Percentiles rank a stretch among this genome's conserved stretches.
Evolutionary conservation across 495 filamentous ascomycete species (phyloP).

Genomic region (Daldinia grandis): DNA sequence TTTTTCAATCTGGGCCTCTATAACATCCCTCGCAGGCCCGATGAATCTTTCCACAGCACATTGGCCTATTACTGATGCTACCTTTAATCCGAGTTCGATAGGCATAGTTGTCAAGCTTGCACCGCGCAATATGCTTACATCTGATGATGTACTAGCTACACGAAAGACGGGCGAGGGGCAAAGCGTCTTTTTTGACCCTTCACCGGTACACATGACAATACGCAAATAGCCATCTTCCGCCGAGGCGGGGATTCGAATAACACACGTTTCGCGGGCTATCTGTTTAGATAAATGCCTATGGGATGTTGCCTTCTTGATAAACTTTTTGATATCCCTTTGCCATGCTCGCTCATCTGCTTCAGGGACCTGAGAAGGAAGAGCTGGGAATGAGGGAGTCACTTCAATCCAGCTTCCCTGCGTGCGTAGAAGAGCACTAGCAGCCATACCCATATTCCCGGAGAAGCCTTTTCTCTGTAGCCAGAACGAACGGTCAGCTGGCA

Average conservation of each 20-base stretch:
- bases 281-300: conserved; percentile 56
- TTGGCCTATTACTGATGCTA: conserved; percentile 61
- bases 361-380: conserved; percentile 55
- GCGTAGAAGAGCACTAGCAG: conserved; percentile 65
- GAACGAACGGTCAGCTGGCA: conserved; percentile 66
- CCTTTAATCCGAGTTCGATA: conserved; percentile 68
- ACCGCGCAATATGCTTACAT: conserved; percentile 66
- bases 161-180: conserved; percentile 72
- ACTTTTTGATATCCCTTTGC: conserved; percentile 71
- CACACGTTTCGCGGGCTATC: conserved; percentile 64
- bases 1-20: conserved; percentile 49
- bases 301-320: conserved; percentile 58
- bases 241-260: conserved; percentile 68
- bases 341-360: conserved; percentile 66
- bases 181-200: conserved; percentile 59
- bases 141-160: conserved; percentile 66
- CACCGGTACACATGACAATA: conserved; percentile 65
- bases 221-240: conserved; percentile 73
- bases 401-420: conserved; percentile 67
- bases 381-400: conserved; percentile 65
- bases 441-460: conserved; percentile 74
- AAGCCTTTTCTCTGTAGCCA: conserved; percentile 74
- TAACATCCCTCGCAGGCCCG: conserved; percentile 56
- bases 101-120: conserved; percentile 71
- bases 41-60: conserved; percentile 56